Conservation (phyloP, 2,329 filamentous ascomycete species). For the Hirsutella rhossiliensis region DNA sequence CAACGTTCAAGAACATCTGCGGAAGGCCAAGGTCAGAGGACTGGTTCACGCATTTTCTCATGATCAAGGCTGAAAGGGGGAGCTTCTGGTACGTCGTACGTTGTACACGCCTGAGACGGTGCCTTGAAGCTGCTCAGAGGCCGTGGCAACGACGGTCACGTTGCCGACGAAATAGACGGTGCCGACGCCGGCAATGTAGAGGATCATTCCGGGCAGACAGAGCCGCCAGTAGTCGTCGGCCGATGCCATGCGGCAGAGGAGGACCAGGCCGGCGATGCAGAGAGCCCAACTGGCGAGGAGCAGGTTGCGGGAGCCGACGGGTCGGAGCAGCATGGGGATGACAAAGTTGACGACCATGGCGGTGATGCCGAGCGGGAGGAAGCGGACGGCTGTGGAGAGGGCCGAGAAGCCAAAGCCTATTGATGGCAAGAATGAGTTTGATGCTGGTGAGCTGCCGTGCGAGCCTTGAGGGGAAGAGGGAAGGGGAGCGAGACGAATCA, state of each 20-base stretch:
- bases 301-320: constrained; percentile 1
- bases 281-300: constrained; percentile 4
- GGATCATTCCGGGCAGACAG: constrained; percentile 4
- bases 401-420: constrained; percentile 5
- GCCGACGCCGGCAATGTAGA: constrained; percentile 5
- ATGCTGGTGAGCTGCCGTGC: not conserved
- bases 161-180: constrained; percentile 6
- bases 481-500: not conserved
- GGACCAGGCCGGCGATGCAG: constrained; percentile 2
- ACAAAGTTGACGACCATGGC: constrained; percentile 5
- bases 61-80: no score
- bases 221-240: constrained; percentile 4
- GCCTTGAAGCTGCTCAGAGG: constrained; percentile 2
- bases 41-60: not conserved
- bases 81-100: not conserved
- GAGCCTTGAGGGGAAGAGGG: not conserved
- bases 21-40: not conserved
- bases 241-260: constrained; percentile 2
- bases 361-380: constrained; percentile 5
- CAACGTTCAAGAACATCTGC: constrained; percentile 6
- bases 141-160: constrained; percentile 4
- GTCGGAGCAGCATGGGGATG: constrained; percentile 2
- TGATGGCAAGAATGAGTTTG: not conserved
- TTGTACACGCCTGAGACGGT: constrained; percentile 6
- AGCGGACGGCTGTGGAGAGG: constrained; percentile 4